These are phyloP conservation scores for Aphanomyces cochlioides DNA, from an alignment of 352 stramenopile genomes.

Conservation along the genomic window DNA sequence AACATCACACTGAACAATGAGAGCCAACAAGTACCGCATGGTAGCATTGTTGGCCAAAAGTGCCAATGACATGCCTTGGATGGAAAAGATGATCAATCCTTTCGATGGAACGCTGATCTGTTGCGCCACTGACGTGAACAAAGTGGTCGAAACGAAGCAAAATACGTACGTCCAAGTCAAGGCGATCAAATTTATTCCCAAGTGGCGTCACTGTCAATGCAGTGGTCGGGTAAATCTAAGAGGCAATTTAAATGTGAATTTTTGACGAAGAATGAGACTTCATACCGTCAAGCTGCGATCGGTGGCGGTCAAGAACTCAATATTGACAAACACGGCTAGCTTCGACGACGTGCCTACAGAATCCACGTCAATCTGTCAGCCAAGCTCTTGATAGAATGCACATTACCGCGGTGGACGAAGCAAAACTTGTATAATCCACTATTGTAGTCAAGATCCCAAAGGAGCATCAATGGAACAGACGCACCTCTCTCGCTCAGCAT, in stretches of 20 bases:
- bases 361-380: background rate
- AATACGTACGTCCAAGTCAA: background rate
- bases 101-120: background rate
- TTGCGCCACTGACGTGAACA: background rate
- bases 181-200: background rate
- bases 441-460: background rate
- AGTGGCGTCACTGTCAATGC: background rate
- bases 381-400: background rate
- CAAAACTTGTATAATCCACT: slow-evolving; percentile 8
- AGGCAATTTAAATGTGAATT: background rate
- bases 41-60: background rate
- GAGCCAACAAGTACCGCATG: slow-evolving; percentile 5
- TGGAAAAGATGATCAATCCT: background rate
- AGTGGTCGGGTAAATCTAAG: slow-evolving; percentile 8
- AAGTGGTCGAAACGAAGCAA: background rate
- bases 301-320: background rate
- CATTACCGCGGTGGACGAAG: background rate
- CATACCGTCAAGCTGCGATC: background rate
- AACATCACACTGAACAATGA: background rate
- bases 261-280: background rate
- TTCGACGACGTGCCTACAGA: background rate
- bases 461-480: background rate
- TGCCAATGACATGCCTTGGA: background rate
- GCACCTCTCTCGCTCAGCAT: background rate
- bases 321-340: slow-evolving; percentile 1